Conservation (phyloP, 1,139 yeast genomes). For the Nakaseomyces uthaithaninus region DNA sequence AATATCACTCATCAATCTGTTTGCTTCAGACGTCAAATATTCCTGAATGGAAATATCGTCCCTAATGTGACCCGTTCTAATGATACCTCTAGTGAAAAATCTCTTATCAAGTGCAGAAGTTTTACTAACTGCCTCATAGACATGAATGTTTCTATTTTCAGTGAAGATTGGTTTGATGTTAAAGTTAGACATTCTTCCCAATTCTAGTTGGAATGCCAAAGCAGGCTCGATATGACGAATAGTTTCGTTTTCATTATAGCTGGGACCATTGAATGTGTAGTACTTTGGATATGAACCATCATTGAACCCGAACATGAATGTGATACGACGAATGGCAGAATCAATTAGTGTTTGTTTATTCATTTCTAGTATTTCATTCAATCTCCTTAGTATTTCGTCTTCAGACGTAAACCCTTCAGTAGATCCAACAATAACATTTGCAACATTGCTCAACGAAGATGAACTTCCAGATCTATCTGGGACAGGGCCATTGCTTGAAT, state of each 20-base stretch:
- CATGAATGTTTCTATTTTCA: slow-evolving; percentile 95
- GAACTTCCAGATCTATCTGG: slow-evolving; percentile 39
- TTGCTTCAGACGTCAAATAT: slow-evolving; percentile 91
- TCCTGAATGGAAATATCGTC: slow-evolving; percentile 90
- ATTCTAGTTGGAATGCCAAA: slow-evolving; percentile 91
- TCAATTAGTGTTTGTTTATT: slow-evolving; percentile 59
- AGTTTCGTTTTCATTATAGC: slow-evolving; percentile 72
- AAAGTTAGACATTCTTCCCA: slow-evolving; percentile 89
- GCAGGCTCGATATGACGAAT: slow-evolving; percentile 98
- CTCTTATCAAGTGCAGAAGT: slow-evolving; percentile 90
- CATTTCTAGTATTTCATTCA: slow-evolving; percentile 60
- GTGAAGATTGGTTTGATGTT: slow-evolving; percentile 91
- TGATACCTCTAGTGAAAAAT: slow-evolving; percentile 93
- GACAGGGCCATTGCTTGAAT: slow-evolving; percentile 35
- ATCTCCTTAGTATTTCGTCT: slow-evolving; percentile 53
- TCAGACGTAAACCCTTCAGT: slow-evolving; percentile 70
- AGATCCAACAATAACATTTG: slow-evolving; percentile 63
- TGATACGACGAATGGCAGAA: slow-evolving; percentile 79
- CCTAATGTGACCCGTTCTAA: slow-evolving; percentile 89
- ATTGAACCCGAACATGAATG: slow-evolving; percentile 77
- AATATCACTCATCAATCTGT: slow-evolving; percentile 90
- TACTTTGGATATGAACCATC: slow-evolving; percentile 89
- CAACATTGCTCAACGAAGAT: slow-evolving; percentile 58
- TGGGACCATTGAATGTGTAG: slow-evolving; percentile 89
- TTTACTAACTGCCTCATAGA: slow-evolving; percentile 92